Evolutionary conservation across 2,329 filamentous ascomycete species (phyloP), one percentile per base, ranked within the genome.

Genomic region (Periconia macrospinosa): DNA sequence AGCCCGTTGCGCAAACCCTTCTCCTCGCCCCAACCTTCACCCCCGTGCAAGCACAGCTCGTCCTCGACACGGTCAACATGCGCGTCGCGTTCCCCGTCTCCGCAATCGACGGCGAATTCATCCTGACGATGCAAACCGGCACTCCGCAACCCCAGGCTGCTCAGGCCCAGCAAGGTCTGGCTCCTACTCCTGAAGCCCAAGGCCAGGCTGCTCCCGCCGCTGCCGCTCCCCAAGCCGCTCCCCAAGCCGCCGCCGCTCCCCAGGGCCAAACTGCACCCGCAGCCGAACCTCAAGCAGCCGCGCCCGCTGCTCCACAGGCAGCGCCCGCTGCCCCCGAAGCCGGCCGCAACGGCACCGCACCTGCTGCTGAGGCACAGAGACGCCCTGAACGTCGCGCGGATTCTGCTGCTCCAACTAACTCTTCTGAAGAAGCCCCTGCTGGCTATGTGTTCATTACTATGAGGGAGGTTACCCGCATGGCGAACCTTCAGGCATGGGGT

Each of bases 11-110:
- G 9, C 53, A 58, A 17, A 57, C 66, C 55, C 69, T 74, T 40
- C 65, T 74, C 6, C 68, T 74, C 27, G 58, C 61, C 1, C 70
- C 71, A 6, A 74, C 70, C 17, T 74, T 74, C 56, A 72, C 70
- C 6, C 69, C 70, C 13, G 56, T 74, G 35, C 63, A 69, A 41
- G 68, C 68, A 18, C 57, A 71, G 23, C 64, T 70, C 8, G 65
- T 73, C 27, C 63, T 74, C 35, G 71, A 74, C 43, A 65, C 66
- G 44, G 50, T 65, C 30, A 74, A 74, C 55, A 68, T 69, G 64
- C 69, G 71, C 30, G 67, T 73, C 43, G 71, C 71, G 18, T 59
- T 74, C 40, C 71, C 71, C 1, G 70, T 74, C 48, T 52, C 61
- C 52, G 67, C 70, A 48, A 50, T 73, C 14, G 70, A 74, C 49